Percentiles rank a stretch among this genome's conserved stretches.
These are phyloP conservation scores for Sporothrix brunneoviolacea DNA, from an alignment of 2,329 filamentous ascomycete species.

Conservation along the genomic window DNA sequence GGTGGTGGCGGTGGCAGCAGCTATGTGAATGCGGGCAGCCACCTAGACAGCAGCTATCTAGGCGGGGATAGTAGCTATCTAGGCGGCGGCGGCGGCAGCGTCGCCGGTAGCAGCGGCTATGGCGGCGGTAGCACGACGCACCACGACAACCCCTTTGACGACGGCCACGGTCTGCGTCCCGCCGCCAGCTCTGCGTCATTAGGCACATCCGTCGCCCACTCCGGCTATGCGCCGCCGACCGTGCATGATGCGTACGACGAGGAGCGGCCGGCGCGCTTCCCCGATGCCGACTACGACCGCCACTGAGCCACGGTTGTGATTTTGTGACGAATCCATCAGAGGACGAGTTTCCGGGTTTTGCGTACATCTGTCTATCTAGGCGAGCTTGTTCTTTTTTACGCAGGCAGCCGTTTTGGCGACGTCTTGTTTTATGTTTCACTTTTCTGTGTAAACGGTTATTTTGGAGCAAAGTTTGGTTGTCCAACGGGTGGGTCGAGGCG, in stretches of 20 bases:
- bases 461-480: too few relatives aligned
- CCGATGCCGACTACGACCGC: conserved; percentile 51
- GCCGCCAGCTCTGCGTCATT: conserved; percentile 17
- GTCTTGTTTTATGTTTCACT: neutral
- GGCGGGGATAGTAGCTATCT: neutral
- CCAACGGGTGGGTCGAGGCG: too few relatives aligned
- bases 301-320: conserved; percentile 21
- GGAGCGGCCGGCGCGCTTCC: conserved; percentile 46
- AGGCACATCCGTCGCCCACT: conserved; percentile 15
- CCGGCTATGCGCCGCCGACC: conserved; percentile 33
- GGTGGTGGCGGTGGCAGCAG: conserved; percentile 7
- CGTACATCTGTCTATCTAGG: too few relatives aligned
- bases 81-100: conserved; percentile 1
- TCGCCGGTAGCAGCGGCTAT: conserved; percentile 17
- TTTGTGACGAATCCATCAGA: neutral
- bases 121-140: conserved; percentile 14
- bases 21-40: conserved; percentile 21
- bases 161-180: conserved; percentile 29
- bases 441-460: too few relatives aligned
- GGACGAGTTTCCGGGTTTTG: too few relatives aligned
- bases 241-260: conserved; percentile 40
- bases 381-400: too few relatives aligned
- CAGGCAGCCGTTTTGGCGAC: too few relatives aligned
- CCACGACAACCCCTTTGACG: conserved; percentile 38
- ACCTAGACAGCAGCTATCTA: conserved; percentile 34